A percentile compares a stretch with the other conserved stretches of the same genome.
Conservation (phyloP, 805 yeast species). For the Starmerella bacillaris region DNA sequence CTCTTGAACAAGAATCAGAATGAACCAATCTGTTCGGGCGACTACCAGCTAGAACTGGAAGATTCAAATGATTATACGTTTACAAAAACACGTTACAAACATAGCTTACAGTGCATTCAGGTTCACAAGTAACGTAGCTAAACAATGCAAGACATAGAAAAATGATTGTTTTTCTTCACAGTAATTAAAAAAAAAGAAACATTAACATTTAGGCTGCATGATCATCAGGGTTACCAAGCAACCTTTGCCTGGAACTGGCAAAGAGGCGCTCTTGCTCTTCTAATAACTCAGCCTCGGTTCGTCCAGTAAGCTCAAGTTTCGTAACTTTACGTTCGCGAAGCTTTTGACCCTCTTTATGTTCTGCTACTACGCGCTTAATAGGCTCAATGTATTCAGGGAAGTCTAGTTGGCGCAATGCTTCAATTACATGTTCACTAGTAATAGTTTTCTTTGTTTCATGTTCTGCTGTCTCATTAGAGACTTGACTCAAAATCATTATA, state of each 20-base stretch:
- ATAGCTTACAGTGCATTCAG: no score
- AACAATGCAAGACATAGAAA: no score
- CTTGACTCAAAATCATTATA: conserved; percentile 83
- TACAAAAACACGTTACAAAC: no score
- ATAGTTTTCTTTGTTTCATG: conserved; percentile 91
- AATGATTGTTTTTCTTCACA: no score
- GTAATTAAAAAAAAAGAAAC: no score
- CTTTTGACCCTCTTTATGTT: conserved; percentile 75
- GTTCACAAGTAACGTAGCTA: no score
- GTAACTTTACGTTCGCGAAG: conserved; percentile 76
- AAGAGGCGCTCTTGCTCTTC: conserved; percentile 86
- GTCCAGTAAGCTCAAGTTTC: conserved; percentile 82
- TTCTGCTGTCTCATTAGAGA: conserved; percentile 89
- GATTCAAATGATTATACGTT: no score
- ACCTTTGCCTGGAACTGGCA: conserved; percentile 22
- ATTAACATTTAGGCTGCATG: background rate
- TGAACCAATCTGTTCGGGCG: no score
- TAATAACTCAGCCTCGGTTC: conserved; percentile 79
- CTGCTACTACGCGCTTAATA: conserved; percentile 58
- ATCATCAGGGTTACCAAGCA: conserved; percentile 14
- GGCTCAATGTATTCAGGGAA: conserved; percentile 70
- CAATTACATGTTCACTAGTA: conserved; percentile 87
- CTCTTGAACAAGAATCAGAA: no score
- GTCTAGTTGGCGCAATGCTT: conserved; percentile 74
- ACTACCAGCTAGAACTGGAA: no score